Conservation (phyloP, 331 rosid species). For the Pyrus hybrid region DNA sequence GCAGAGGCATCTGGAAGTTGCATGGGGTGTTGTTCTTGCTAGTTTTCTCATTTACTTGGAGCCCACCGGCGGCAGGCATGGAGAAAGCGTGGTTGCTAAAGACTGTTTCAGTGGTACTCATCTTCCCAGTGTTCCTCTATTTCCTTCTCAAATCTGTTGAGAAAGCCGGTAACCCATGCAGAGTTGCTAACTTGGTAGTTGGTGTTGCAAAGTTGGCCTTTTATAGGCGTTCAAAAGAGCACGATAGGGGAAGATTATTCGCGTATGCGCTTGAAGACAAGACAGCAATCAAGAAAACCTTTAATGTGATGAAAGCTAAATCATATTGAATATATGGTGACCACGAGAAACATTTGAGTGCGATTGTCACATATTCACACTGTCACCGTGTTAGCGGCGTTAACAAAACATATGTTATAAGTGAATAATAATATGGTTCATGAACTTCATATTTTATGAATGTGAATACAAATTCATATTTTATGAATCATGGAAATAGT, state of each 20-base stretch:
- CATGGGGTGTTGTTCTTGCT: constrained; percentile 5
- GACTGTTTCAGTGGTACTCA: not conserved
- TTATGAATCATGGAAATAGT: no score
- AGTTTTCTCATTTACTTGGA: not conserved
- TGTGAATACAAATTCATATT: no score
- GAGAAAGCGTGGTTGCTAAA: not conserved
- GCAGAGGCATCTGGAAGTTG: constrained; percentile 37
- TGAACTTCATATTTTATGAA: no score
- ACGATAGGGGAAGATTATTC: constrained; percentile 5
- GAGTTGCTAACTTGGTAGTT: not conserved
- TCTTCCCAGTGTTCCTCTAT: not conserved
- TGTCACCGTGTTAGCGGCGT: not conserved
- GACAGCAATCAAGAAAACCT: not conserved
- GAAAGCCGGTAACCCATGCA: not conserved
- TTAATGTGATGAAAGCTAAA: constrained; percentile 20
- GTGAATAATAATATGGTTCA: no score
- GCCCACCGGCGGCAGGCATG: not conserved
- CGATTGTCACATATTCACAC: not conserved
- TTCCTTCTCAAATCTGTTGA: not conserved
- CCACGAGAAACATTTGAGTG: not conserved
- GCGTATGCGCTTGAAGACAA: constrained; percentile 9
- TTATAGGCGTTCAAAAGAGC: constrained; percentile 14
- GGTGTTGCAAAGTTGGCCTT: not conserved
- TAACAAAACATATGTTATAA: no score
- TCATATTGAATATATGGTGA: not conserved